Base-by-base conservation (phyloP, 2,329 filamentous ascomycete species). In the Exophiala bonariae region DNA sequence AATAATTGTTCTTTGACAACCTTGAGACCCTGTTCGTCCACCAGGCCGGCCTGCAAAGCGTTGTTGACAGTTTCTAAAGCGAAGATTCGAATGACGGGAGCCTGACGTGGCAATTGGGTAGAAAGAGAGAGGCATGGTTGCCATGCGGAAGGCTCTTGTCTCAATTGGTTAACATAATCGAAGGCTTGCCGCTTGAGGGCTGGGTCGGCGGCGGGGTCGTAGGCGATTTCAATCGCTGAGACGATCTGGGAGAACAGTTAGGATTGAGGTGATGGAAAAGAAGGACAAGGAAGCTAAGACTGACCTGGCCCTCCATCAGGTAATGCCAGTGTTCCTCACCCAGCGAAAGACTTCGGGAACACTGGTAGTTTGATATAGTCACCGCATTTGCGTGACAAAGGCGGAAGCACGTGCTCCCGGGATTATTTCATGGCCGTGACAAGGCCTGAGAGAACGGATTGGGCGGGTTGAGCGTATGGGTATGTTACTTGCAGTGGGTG, bases 21-120 rank as follows among this genome's bases (percentile, higher is more conserved):
- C 38, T 75, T 72, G 55, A 97, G 75, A 59, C 84, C 87, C 61
- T 83, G 78, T 42, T 75, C 71, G 61, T 95, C 87, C 58, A 96
- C 79, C 32, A 84, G 76, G 59, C 89, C 87, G 35, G 82, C 83
- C 63, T 95, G 87, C 37, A 96, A 83, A 38, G 90, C 89, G 72
- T 87, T 89, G 71, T 96, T 97, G 69, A 99, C 83, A 40, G 96
- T 83, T 65, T 99, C 93, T 55, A 99, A 81, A 55, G 87, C 89
- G 52, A 93, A 87, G 66, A 96, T 82, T 42, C 93, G 88, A 41
- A 95, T 86, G 44, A 96, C 83, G 59, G 96, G 91, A 56, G 86
- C 84, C 41, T 85, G 75, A 53, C 82, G 82, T 39, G 89, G 89
- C 19, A 79, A 79, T 65, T 88, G 83, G 44, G 84, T 87, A 73